Evolutionary conservation across 2,329 filamentous ascomycete species (phyloP).

Genomic region (Zymoseptoria ardabiliae): DNA sequence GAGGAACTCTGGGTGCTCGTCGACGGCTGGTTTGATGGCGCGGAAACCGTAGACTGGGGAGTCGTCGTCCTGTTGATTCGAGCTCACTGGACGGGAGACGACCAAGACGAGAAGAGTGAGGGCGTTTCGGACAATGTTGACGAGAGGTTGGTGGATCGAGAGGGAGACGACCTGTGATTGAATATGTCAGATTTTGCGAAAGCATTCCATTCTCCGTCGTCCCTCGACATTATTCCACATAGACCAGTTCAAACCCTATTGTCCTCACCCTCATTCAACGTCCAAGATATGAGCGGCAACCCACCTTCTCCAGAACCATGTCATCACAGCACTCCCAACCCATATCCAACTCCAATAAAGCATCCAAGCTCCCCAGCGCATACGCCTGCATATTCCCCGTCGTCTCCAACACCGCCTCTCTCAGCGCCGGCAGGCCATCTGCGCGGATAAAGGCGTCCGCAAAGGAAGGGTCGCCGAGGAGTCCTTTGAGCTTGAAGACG

Average conservation of each 20-base stretch:
- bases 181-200: neutral
- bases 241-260: slow-evolving; percentile 55
- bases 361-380: slow-evolving; percentile 78
- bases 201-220: neutral
- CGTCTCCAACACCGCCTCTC: slow-evolving; percentile 74
- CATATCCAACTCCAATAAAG: slow-evolving; percentile 90
- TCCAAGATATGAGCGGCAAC: slow-evolving; percentile 15
- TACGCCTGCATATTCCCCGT: slow-evolving; percentile 94
- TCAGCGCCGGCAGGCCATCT: slow-evolving; percentile 73
- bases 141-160: slow-evolving; percentile 87
- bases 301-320: slow-evolving; percentile 60
- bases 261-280: slow-evolving; percentile 81
- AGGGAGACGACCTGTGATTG: slow-evolving; percentile 66
- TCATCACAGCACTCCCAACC: slow-evolving; percentile 85
- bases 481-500: slow-evolving; percentile 92
- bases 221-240: neutral
- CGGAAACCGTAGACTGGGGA: slow-evolving; percentile 74
- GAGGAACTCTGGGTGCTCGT: slow-evolving; percentile 86
- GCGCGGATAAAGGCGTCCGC: slow-evolving; percentile 93
- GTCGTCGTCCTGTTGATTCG: slow-evolving; percentile 39
- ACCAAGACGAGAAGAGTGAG: slow-evolving; percentile 95
- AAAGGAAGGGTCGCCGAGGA: slow-evolving; percentile 92
- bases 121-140: slow-evolving; percentile 93
- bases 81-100: slow-evolving; percentile 65
- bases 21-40: slow-evolving; percentile 83